These are phyloP conservation scores for Fonsecaea multimorphosa DNA, from an alignment of 2,329 filamentous ascomycete species.

Conservation along the genomic window DNA sequence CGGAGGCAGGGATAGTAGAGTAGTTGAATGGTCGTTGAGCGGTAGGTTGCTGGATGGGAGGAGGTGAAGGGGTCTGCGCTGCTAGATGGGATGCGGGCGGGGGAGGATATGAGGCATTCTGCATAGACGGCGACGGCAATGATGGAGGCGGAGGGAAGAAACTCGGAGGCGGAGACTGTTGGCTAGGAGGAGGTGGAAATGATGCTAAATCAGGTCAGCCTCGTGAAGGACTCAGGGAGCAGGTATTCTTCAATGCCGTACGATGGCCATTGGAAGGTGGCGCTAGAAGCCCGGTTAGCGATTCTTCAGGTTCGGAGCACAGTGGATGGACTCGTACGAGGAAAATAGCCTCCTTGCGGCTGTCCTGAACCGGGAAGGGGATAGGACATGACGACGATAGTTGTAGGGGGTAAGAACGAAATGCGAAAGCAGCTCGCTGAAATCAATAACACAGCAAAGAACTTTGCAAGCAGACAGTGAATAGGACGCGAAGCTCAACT, in stretches of 20 bases:
- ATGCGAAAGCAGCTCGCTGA: neutral
- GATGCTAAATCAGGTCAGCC: constrained; percentile 37
- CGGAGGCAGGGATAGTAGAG: constrained; percentile 36
- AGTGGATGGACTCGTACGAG: constrained; percentile 37
- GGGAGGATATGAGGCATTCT: constrained; percentile 32
- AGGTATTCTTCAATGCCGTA: constrained; percentile 9
- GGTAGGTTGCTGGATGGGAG: constrained; percentile 37
- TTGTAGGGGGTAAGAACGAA: neutral
- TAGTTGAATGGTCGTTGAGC: constrained; percentile 38
- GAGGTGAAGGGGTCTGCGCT: constrained; percentile 31
- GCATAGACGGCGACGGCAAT: constrained; percentile 35
- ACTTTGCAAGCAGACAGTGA: neutral
- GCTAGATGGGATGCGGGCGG: constrained; percentile 30
- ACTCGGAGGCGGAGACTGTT: constrained; percentile 35
- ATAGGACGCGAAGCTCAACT: constrained; percentile 12
- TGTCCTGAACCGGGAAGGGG: constrained; percentile 28
- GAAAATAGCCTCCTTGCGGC: constrained; percentile 40
- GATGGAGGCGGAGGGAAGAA: constrained; percentile 40
- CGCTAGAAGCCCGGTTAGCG: constrained; percentile 29
- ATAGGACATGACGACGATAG: constrained; percentile 25
- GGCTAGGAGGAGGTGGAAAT: constrained; percentile 41
- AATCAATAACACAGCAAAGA: constrained; percentile 1
- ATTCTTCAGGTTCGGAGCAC: neutral
- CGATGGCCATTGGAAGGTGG: constrained; percentile 34
- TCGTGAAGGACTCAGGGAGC: neutral